These are phyloP conservation scores for Saccharomycopsis schoenii DNA, from an alignment of 805 yeast species.

Conservation along the genomic window DNA sequence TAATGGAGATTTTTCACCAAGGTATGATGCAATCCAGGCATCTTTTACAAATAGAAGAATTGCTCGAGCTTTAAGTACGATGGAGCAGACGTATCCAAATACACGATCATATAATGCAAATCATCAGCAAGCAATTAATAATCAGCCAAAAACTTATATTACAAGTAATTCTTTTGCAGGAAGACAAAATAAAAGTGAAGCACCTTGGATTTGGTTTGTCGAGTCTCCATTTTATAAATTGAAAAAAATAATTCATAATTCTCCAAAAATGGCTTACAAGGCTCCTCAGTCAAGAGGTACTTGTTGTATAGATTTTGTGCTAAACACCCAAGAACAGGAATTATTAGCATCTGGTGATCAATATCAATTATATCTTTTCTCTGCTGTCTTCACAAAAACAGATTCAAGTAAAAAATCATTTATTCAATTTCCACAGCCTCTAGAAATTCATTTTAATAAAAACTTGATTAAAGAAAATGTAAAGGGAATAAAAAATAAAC, in stretches of 20 bases:
- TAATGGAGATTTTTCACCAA: conserved; percentile 30
- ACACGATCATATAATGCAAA: not conserved
- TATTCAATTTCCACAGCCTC: conserved; percentile 61
- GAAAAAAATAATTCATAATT: conserved; percentile 35
- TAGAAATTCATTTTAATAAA: conserved; percentile 57
- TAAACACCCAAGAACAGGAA: conserved; percentile 34
- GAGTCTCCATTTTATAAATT: conserved; percentile 48
- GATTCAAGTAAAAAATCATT: conserved; percentile 25
- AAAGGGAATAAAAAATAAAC: conserved; percentile 65
- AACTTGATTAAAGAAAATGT: conserved; percentile 40
- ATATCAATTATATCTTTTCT: conserved; percentile 40
- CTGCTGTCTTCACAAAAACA: conserved; percentile 35
- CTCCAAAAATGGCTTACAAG: conserved; percentile 35
- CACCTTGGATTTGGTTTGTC: conserved; percentile 39
- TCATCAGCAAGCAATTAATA: not conserved
- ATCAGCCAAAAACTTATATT: not conserved
- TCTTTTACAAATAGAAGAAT: conserved; percentile 18
- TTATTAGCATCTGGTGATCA: conserved; percentile 26
- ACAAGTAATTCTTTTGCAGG: not conserved
- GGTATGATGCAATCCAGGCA: conserved; percentile 26
- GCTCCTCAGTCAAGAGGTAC: conserved; percentile 39
- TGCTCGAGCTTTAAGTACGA: conserved; percentile 22
- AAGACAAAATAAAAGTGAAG: not conserved
- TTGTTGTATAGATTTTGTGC: conserved; percentile 31
- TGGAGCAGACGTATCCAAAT: conserved; percentile 21